A percentile compares a stretch with the other conserved stretches of the same genome.
Conservation (phyloP, 345 rosid species). For the Stellera chamaejasme region DNA sequence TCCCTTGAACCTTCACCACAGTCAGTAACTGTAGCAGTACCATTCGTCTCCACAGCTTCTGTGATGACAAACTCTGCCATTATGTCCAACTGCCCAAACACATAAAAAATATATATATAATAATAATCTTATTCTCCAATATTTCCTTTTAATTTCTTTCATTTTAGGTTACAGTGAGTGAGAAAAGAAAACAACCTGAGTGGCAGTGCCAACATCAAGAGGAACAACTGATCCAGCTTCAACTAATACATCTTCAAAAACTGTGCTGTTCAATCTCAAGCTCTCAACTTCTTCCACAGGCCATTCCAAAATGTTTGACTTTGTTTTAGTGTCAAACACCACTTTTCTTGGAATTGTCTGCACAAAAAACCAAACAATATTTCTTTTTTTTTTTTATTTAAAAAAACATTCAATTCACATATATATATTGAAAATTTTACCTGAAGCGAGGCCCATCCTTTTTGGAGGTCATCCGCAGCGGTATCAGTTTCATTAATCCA, state of each 20-base stretch:
- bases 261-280: constrained; percentile 49
- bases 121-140: too few species aligned
- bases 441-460: constrained; percentile 98
- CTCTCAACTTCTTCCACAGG: constrained; percentile 83
- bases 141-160: too few species aligned
- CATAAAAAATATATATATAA: too few species aligned
- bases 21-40: constrained; percentile 14
- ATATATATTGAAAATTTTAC: constrained; percentile 19
- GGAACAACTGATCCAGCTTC: constrained; percentile 57
- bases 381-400: too few species aligned
- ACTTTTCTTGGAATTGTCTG: constrained; percentile 77
- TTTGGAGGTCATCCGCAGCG: constrained; percentile 49
- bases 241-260: constrained; percentile 33
- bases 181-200: constrained; percentile 35
- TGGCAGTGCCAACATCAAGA: constrained; percentile 43
- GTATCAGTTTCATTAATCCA: constrained; percentile 95
- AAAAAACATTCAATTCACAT: neutral
- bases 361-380: neutral
- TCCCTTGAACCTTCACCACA: constrained; percentile 44
- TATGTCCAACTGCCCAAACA: constrained; percentile 44
- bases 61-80: constrained; percentile 42
- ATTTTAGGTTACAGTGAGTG: neutral
- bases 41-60: constrained; percentile 21
- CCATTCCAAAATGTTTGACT: constrained; percentile 63
- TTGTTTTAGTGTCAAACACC: constrained; percentile 55